A percentile compares a stretch with the other conserved stretches of the same genome.
Evolutionary conservation across 306 rosid species (phyloP).

Genomic region (Prunus campanulata): DNA sequence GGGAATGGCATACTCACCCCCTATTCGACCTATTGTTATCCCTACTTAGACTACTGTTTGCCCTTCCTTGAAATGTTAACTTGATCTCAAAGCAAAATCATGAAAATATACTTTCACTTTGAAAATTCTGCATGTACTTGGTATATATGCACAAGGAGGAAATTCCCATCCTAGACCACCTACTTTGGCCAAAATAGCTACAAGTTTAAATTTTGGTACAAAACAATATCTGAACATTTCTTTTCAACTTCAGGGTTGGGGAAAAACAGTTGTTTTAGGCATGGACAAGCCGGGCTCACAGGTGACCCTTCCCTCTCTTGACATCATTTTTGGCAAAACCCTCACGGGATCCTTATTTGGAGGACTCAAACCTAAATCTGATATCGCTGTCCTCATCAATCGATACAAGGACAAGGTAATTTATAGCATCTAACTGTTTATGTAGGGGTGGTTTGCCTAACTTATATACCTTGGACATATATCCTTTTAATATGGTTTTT

Average conservation of each 20-base stretch:
- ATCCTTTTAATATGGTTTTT: not conserved
- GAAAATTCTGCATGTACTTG: too few relatives aligned
- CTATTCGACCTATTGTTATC: too few relatives aligned
- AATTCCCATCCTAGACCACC: too few relatives aligned
- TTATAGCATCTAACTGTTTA: not conserved
- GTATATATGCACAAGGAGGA: too few relatives aligned
- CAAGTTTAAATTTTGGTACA: too few relatives aligned
- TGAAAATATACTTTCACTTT: too few relatives aligned
- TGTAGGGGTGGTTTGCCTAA: not conserved
- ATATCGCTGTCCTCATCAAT: conserved; percentile 65
- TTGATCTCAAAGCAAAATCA: too few relatives aligned
- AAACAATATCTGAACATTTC: not conserved
- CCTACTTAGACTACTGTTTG: too few relatives aligned
- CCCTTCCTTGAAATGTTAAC: too few relatives aligned
- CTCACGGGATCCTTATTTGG: conserved; percentile 73
- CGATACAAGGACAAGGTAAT: conserved; percentile 75
- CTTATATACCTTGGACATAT: not conserved
- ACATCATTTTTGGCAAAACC: conserved; percentile 58
- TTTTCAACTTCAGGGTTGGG: conserved; percentile 73
- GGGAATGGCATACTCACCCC: too few relatives aligned
- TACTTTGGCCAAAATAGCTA: too few relatives aligned
- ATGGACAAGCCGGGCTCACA: conserved; percentile 60
- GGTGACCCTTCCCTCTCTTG: conserved; percentile 41
- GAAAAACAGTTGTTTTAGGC: conserved; percentile 75
- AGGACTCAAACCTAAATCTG: conserved; percentile 74